phyloP scores from a whole-genome alignment of 495 filamentous ascomycete genomes.

The Tuber melanosporum region DNA sequence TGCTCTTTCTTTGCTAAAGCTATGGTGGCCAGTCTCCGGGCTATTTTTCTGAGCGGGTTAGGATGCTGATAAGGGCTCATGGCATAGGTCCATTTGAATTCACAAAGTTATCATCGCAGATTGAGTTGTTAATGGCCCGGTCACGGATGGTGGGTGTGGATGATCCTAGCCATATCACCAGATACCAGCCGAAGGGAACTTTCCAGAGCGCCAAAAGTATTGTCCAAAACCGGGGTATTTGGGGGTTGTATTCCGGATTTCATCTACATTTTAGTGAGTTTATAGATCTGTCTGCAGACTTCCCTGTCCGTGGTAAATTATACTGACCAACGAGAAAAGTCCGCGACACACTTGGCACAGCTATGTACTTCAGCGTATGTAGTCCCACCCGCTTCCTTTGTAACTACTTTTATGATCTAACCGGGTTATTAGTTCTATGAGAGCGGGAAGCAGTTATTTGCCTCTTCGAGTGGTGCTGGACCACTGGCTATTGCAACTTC shows the following conservation, averaged over 20 bases:
- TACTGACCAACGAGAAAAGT: constrained; percentile 46
- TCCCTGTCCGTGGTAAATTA: not conserved
- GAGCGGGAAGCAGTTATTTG: constrained; percentile 75
- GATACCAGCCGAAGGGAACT: constrained; percentile 73
- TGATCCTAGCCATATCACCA: constrained; percentile 51
- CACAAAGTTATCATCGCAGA: constrained; percentile 84
- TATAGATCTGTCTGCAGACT: not conserved
- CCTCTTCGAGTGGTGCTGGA: constrained; percentile 64
- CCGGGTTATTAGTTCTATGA: constrained; percentile 55
- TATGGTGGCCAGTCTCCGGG: not conserved
- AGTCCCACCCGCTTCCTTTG: not conserved
- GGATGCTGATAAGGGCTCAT: constrained; percentile 15
- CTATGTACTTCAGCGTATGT: constrained; percentile 73
- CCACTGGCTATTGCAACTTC: constrained; percentile 66
- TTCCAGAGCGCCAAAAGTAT: constrained; percentile 73
- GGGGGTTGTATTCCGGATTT: constrained; percentile 81
- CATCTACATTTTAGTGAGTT: constrained; percentile 67
- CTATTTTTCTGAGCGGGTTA: constrained; percentile 11
- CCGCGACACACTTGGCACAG: constrained; percentile 82
- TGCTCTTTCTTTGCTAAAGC: constrained; percentile 8
- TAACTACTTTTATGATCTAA: constrained; percentile 4
- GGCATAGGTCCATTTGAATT: constrained; percentile 78
- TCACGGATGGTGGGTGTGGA: constrained; percentile 57
- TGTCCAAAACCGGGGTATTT: constrained; percentile 65
- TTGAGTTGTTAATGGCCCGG: constrained; percentile 74